Conservation (phyloP, 352 stramenopile genomes). For the Thalassiosira exigua region DNA sequence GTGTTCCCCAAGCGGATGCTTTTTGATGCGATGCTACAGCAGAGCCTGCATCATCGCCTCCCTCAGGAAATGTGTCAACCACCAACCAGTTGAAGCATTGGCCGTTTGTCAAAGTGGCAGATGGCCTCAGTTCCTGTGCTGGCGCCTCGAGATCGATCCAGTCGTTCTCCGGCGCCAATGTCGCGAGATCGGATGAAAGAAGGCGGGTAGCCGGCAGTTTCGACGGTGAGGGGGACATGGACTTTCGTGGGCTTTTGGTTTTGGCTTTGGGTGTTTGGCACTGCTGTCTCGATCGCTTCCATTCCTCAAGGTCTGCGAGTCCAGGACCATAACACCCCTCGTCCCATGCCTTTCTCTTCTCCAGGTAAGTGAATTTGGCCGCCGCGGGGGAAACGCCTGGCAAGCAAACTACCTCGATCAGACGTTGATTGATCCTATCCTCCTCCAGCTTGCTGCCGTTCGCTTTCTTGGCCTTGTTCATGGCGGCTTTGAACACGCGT, state of each 20-base stretch:
- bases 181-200: constrained; percentile 46
- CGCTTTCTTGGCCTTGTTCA: constrained; percentile 36
- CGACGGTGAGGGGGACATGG: constrained; percentile 24
- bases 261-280: constrained; percentile 11
- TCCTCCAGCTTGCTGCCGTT: constrained; percentile 2
- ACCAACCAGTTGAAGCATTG: constrained; percentile 88
- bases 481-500: constrained; percentile 47
- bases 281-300: constrained; percentile 10
- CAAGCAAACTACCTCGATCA: constrained; percentile 58
- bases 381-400: constrained; percentile 71
- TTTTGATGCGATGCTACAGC: constrained; percentile 44
- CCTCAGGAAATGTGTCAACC: constrained; percentile 63
- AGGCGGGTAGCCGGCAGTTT: constrained; percentile 28
- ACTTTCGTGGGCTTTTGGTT: constrained; percentile 13
- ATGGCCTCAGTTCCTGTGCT: constrained; percentile 81
- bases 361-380: constrained; percentile 65
- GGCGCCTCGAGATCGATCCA: constrained; percentile 75
- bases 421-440: not conserved
- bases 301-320: constrained; percentile 59
- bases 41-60: constrained; percentile 49
- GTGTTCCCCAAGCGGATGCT: constrained; percentile 80
- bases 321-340: constrained; percentile 69
- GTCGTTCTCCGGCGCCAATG: constrained; percentile 60
- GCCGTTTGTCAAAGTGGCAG: constrained; percentile 84
- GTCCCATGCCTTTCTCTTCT: constrained; percentile 81